phyloP scores from a whole-genome alignment of 1,284 basidiomycete genomes.

The Athelia psychrophila region DNA sequence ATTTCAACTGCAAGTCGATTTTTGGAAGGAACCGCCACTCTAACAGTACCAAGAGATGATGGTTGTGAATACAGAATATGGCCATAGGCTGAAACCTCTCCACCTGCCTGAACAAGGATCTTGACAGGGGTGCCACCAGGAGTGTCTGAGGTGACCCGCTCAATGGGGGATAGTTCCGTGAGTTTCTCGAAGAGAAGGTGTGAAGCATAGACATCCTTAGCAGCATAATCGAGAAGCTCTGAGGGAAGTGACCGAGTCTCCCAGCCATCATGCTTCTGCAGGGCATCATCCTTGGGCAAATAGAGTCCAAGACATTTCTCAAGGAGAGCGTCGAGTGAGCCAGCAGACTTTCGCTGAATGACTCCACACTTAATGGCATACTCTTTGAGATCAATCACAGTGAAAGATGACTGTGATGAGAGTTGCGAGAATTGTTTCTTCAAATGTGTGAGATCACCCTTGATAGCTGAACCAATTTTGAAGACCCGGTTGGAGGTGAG shows the following conservation, averaged over 20 bases:
- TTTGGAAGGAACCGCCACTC: not conserved
- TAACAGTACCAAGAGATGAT: not conserved
- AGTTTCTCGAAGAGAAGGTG: slow-evolving; percentile 4
- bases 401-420: slow-evolving; percentile 4
- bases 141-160: not conserved
- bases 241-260: slow-evolving; percentile 3
- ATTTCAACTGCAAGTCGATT: not conserved
- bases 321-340: slow-evolving; percentile 2
- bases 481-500: slow-evolving; percentile 8
- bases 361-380: not conserved
- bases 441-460: slow-evolving; percentile 12
- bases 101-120: not conserved
- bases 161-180: not conserved
- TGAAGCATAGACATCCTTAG: slow-evolving; percentile 7
- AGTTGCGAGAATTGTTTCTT: slow-evolving; percentile 10
- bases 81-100: not conserved
- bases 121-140: not conserved
- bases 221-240: slow-evolving; percentile 5
- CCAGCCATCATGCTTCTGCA: slow-evolving; percentile 4
- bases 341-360: slow-evolving; percentile 4
- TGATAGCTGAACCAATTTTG: slow-evolving; percentile 8
- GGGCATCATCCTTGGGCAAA: slow-evolving; percentile 5
- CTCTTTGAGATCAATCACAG: slow-evolving; percentile 12
- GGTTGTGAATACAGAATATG: not conserved
- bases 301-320: slow-evolving; percentile 3